A percentile compares a stretch with the other conserved stretches of the same genome.
Conservation (phyloP, 257 asterid genomes). For the Nicotiana obtusifolia region DNA sequence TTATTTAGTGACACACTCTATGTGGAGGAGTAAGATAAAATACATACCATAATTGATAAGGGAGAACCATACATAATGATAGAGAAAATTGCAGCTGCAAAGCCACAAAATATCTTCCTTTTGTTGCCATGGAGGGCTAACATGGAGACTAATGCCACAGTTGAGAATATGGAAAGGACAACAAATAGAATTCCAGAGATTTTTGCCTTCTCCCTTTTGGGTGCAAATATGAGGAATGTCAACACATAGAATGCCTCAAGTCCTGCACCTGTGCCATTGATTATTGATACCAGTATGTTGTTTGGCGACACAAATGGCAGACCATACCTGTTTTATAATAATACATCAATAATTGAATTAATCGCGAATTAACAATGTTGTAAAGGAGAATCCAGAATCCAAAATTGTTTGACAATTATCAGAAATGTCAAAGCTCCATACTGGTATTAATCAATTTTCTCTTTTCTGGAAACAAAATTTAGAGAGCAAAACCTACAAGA, state of each 20-base stretch:
- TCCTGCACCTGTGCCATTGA: slow-evolving; percentile 57
- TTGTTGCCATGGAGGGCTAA: slow-evolving; percentile 37
- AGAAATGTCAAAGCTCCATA: neutral
- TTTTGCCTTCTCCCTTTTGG: slow-evolving; percentile 59
- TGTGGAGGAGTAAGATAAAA: neutral
- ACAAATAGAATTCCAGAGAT: slow-evolving; percentile 38
- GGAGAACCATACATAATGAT: slow-evolving; percentile 87
- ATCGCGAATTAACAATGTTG: no score
- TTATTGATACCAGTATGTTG: slow-evolving; percentile 48
- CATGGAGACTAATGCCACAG: slow-evolving; percentile 46
- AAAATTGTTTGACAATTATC: no score
- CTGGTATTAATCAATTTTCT: neutral
- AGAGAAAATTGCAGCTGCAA: slow-evolving; percentile 57
- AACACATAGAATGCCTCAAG: slow-evolving; percentile 56
- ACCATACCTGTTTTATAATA: slow-evolving; percentile 51
- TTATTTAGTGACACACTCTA: neutral
- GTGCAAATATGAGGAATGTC: slow-evolving; percentile 50
- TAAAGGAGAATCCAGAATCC: no score
- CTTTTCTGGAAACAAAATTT: neutral
- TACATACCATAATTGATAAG: slow-evolving; percentile 57
- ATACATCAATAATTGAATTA: neutral
- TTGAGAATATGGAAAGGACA: slow-evolving; percentile 42
- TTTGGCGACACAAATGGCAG: slow-evolving; percentile 60
- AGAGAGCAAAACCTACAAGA: neutral
- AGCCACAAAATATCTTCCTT: slow-evolving; percentile 52